Base-by-base conservation (phyloP, 495 filamentous ascomycete genomes). In the Penicillium verhagenii region DNA sequence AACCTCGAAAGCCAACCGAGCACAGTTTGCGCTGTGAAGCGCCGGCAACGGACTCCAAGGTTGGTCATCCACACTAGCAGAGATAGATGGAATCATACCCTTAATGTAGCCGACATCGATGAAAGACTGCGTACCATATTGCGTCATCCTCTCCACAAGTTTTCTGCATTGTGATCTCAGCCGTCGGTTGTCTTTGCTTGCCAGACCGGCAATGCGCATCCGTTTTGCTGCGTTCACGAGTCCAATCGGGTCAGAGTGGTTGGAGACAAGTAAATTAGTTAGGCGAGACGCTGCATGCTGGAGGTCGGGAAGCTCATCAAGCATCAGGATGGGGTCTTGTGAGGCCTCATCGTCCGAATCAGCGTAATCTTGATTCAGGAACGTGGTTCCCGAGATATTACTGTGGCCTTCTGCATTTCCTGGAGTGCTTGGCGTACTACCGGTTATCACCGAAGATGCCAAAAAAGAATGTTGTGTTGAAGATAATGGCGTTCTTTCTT, bases 351-450 rank as follows among this genome's bases (percentile, higher is more conserved):
- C 61, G 43, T 72, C 71, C 9, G 64, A 64, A 0, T 61, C 60
- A 1, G 43, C 31, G 4, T 56, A 31, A 3, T 50, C 47, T 33
- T n/a, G 52, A 7, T 55, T 50, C 3, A 71, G 37, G 38, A 75
- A 57, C 1, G 75, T 78, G 2, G 72, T 73, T 13, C 75, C 75
- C 16, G 75, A 73, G 31, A 76, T 67, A 43, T 78, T 72, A 50
- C 47, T 60, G 23, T 62, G 60, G 37, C 69, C 72, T 29, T 76
- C 72, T 24, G 50, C 48, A 19, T 51, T 53, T 6, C 48, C 55
- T 1, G 68, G 67, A 8, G 69, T 69, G 18, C 70, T 68, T 6
- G 58, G 64, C n/a, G n/a, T n/a, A n/a, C n/a, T n/a, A n/a, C n/a
- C n/a, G n/a, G n/a, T n/a, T 1, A 69, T 52, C 14, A 54, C 38